Evolutionary conservation across 1,284 basidiomycete genomes (phyloP).

Genomic region (Xanthoconium separans): DNA sequence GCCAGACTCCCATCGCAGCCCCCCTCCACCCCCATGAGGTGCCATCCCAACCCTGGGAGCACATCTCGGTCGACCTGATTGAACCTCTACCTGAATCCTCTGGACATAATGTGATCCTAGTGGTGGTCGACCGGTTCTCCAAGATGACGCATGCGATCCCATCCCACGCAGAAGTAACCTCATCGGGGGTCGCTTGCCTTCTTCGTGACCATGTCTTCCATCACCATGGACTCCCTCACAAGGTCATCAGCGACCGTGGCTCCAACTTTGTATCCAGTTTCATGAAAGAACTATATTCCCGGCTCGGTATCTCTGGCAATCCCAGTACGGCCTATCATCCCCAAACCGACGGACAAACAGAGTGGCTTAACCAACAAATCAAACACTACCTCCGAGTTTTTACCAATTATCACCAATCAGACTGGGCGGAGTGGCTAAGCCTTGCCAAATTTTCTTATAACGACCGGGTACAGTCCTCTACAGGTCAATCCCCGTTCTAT

Average conservation of each 20-base stretch:
- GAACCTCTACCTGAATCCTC: neutral
- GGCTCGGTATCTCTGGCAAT: neutral
- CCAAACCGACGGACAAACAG: constrained; percentile 1
- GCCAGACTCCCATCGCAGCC: neutral
- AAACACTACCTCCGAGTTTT: constrained; percentile 38
- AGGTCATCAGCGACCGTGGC: neutral
- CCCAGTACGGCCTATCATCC: constrained; percentile 17
- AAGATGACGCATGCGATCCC: neutral
- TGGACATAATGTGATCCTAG: neutral
- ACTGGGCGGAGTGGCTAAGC: constrained; percentile 3
- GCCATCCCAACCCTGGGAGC: neutral
- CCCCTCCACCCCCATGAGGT: neutral
- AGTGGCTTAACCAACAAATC: constrained; percentile 41
- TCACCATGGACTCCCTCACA: neutral
- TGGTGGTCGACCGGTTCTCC: neutral
- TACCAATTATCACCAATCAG: constrained; percentile 1
- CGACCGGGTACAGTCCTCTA: neutral
- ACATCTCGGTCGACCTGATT: neutral
- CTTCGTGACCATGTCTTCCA: neutral
- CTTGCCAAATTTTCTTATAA: constrained; percentile 6
- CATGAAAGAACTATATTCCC: neutral
- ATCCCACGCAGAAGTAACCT: neutral
- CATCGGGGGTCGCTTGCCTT: neutral
- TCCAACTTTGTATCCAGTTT: neutral
- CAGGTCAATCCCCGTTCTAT: neutral